Evolutionary conservation across 2,329 filamentous ascomycete species (phyloP).

Genomic region (Botrytis pseudocinerea): DNA sequence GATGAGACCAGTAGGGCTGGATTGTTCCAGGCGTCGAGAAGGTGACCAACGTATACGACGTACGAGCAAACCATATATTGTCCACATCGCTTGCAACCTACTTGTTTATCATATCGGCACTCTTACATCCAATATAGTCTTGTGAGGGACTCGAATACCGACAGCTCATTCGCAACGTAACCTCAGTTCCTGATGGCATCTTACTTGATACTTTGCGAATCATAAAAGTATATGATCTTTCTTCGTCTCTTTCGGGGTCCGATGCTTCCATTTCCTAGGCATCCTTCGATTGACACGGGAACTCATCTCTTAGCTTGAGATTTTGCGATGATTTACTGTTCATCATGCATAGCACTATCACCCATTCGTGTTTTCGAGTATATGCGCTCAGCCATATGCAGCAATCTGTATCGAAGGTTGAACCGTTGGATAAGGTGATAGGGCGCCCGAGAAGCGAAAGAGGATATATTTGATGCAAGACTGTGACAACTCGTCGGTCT

Average conservation of each 20-base stretch:
- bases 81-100: neutral
- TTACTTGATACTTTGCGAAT: neutral
- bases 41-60: conserved; percentile 5
- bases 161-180: neutral
- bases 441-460: neutral
- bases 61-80: conserved; percentile 1
- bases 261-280: neutral
- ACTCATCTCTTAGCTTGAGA: neutral
- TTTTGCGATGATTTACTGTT: neutral
- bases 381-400: conserved; percentile 1
- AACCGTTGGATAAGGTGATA: neutral
- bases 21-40: conserved; percentile 1
- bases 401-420: neutral
- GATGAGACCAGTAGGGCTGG: conserved; percentile 17
- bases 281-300: neutral
- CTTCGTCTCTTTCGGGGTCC: neutral
- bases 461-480: conserved; percentile 1
- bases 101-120: neutral
- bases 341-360: conserved; percentile 4
- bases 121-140: neutral
- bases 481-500: neutral
- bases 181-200: neutral
- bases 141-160: neutral
- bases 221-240: neutral
- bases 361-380: neutral